Base-by-base conservation (phyloP, 1,139 yeast genomes). In the Taphrina flavorubra region DNA sequence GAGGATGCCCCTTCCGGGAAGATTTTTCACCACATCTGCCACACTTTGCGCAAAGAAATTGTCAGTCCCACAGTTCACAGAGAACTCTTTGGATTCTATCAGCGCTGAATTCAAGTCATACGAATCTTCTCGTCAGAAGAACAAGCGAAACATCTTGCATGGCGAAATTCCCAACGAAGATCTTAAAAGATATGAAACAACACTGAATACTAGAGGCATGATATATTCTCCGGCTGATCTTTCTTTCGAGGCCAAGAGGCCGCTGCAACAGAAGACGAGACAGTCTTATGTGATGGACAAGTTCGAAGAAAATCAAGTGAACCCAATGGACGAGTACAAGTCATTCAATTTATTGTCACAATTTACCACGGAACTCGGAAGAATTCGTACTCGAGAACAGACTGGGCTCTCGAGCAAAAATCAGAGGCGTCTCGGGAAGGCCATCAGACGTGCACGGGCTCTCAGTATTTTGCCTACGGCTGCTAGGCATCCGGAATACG, bases 391-490 rank as follows among this genome's bases (percentile, higher is more conserved):
- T 10, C 36, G 68, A 20, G 63, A 51, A 14, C 70, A 61, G 36
- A 70, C 72, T 14, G 72, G 72, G 11, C 51, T 69, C 18, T 57
- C 63, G 34, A 44, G 61, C n/a, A 56, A 56, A 20, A 59, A 65
- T 39, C 68, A 65, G 25, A 53, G 68, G 18, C 34, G 57, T 31
- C 51, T 57, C n/a, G 63, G 63, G 10, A 57, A 58, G 25, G 68
- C 68, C 14, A 55, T 65, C 65, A 82, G 86, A 75, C 80, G 92
- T 67, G 87, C 91, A 18, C 81, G 92, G 73, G 85, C 87, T 3
- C 84, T 87, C 69, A 94, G 95, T 0, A 80, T 88, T 70, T 80
- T 89, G 75, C 84, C 90, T 37, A 79, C 86, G 67, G 65, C 67
- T 18, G 67, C 67, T 7, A 37, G 51, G 18, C 61, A 63, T 46